These are phyloP conservation scores for Oryza glaberrima DNA, from an alignment of 176 grass and related monocot genomes.

Conservation along the genomic window DNA sequence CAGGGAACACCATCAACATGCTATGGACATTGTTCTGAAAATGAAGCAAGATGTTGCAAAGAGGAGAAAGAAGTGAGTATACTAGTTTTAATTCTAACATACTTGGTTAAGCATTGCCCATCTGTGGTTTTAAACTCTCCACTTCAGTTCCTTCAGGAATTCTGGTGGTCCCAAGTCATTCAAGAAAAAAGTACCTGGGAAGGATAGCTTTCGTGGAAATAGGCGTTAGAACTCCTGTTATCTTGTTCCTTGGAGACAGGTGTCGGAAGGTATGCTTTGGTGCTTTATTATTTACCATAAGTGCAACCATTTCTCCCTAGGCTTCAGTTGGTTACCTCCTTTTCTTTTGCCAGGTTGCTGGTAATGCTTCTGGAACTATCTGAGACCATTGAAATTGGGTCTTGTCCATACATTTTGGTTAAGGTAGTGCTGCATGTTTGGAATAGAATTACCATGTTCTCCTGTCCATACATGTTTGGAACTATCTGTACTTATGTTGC, in stretches of 20 bases:
- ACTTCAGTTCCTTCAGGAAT: conserved; percentile 43
- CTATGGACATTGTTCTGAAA: conserved; percentile 84
- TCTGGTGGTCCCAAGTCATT: conserved; percentile 45
- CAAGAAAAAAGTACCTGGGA: conserved; percentile 51
- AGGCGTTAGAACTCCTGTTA: conserved; percentile 45
- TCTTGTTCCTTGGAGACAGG: conserved; percentile 4
- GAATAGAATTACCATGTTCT: conserved; percentile 36
- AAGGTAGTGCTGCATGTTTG: conserved; percentile 49
- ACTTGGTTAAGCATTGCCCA: conserved; percentile 1
- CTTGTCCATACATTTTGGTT: conserved; percentile 38
- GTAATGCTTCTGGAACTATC: conserved; percentile 40
- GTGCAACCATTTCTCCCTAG: conserved; percentile 1
- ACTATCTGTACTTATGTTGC: conserved; percentile 45
- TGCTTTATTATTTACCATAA: conserved; percentile 31
- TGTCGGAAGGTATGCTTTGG: conserved; percentile 19
- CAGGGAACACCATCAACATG: conserved; percentile 85
- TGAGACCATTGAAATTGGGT: conserved; percentile 40
- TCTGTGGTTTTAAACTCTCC: conserved; percentile 27
- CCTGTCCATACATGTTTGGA: conserved; percentile 43
- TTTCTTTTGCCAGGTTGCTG: conserved; percentile 52
- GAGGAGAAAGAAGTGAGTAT: conserved; percentile 67
- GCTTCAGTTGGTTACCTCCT: conserved; percentile 35
- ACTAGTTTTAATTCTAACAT: conserved; percentile 40
- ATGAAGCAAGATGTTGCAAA: conserved; percentile 85
- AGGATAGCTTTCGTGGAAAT: conserved; percentile 58